These are phyloP conservation scores for Penicillium sp. DNA, from an alignment of 2,329 filamentous ascomycete genomes.

Conservation along the genomic window DNA sequence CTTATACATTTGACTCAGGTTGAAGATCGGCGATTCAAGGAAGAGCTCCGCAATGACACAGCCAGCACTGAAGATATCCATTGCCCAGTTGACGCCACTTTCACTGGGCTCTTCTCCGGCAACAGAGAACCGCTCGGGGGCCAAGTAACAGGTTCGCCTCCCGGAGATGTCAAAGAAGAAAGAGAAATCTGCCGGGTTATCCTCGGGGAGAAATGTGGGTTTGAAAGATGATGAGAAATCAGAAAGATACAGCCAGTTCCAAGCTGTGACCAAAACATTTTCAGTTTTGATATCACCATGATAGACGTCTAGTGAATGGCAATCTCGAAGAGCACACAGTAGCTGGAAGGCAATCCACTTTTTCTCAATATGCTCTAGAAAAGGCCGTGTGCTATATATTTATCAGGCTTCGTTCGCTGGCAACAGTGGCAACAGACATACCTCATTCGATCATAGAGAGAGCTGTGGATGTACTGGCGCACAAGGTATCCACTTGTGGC, in stretches of 20 bases:
- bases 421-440: conserved; percentile 26
- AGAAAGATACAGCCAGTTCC: conserved; percentile 98
- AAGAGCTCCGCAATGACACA: conserved; percentile 97
- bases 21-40: conserved; percentile 94
- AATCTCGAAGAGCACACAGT: conserved; percentile 87
- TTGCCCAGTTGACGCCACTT: conserved; percentile 77
- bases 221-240: conserved; percentile 97
- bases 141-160: conserved; percentile 88
- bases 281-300: conserved; percentile 99
- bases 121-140: conserved; percentile 84
- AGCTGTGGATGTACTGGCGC: conserved; percentile 93
- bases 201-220: conserved; percentile 86
- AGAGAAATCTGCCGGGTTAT: conserved; percentile 95
- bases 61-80: conserved; percentile 97
- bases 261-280: conserved; percentile 94
- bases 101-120: conserved; percentile 65
- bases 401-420: conserved; percentile 26
- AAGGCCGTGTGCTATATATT: conserved; percentile 77
- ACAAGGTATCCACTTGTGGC: conserved; percentile 89
- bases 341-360: conserved; percentile 98
- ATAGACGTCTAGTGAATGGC: conserved; percentile 82
- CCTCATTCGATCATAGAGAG: conserved; percentile 88
- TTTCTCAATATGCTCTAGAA: conserved; percentile 96
- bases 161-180: conserved; percentile 97
- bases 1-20: conserved; percentile 91